Evolutionary conservation across 345 rosid genomes (phyloP), one percentile per base, ranked within the genome.

Genomic region (Camelina hispida): DNA sequence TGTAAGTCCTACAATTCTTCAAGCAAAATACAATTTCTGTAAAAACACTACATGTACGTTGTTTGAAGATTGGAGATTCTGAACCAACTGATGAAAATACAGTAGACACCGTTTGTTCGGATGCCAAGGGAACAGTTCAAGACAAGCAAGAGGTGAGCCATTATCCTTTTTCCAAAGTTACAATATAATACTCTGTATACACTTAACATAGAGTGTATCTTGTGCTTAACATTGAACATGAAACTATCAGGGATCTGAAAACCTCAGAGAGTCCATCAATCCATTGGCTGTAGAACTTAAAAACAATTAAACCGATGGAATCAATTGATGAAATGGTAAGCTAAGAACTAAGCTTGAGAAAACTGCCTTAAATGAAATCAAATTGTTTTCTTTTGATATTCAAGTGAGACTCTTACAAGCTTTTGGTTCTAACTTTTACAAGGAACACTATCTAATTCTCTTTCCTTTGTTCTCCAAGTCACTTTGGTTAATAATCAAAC

Each of bases 261-360:
- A 79, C 13, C 22, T 59, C 22, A 61, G 15, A 58, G 22, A 46
- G 14, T 66, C 62, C 44, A 30, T 28, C 2, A 52, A 64, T 78
- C 72, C 72, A 73, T 17, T 68, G 48, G 14, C 48, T 18, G 72
- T 51, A 66, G 54, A 52, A 62, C 51, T 34, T 34, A 75, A 52
- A 28, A 44, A 20, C 46, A n/a, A 57, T 51, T 4, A 54, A 72
- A 50, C 44, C 10, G 52, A 18, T 59, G 71, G 42, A 53, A 44
- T 53, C 46, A 42, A 47, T 12, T 12, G 47, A 68, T 63, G 78
- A 25, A 74, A 56, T 74, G 86, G 85, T 84, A 83, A 78, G 66
- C 62, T 64, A 25, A 40, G 28, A 34, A 12, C 28, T 46, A 46
- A 56, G 60, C 13, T 17, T 46, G 54, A 44, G 60, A 63, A 15